Percentiles rank a stretch among this genome's conserved stretches.
phyloP scores from a whole-genome alignment of 805 yeast genomes.

The Pichia occidentalis region DNA sequence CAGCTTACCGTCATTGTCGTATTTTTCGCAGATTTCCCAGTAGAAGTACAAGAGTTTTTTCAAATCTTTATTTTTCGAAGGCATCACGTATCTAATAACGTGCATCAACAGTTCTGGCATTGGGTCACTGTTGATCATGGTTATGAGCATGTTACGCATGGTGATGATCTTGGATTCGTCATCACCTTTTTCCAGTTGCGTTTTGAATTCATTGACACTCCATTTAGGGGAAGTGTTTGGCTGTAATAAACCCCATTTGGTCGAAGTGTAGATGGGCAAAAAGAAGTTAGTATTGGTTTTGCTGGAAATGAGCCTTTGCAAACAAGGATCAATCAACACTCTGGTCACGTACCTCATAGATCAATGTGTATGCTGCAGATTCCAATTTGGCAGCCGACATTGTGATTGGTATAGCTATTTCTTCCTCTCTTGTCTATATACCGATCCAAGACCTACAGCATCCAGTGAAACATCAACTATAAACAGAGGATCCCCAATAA shows the following conservation, averaged over 20 bases:
- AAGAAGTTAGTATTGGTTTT: not conserved
- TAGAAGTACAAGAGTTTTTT: conserved; percentile 90
- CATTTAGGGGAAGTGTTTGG: conserved; percentile 59
- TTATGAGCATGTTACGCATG: conserved; percentile 79
- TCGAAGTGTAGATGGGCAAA: conserved; percentile 12
- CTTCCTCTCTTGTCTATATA: too few species aligned
- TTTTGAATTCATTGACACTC: conserved; percentile 66
- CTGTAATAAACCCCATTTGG: conserved; percentile 16
- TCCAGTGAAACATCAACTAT: too few species aligned
- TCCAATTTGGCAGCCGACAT: too few species aligned
- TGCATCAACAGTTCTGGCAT: conserved; percentile 94
- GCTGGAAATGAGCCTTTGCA: too few species aligned
- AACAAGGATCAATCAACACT: too few species aligned
- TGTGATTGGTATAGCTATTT: too few species aligned
- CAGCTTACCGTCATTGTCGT: conserved; percentile 81
- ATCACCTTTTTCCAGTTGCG: conserved; percentile 76
- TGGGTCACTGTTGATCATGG: conserved; percentile 88
- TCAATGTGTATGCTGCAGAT: conserved; percentile 62
- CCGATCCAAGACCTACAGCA: too few species aligned
- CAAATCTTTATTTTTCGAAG: conserved; percentile 82
- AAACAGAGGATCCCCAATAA: too few species aligned
- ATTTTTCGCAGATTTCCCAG: conserved; percentile 97
- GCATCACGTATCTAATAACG: conserved; percentile 95
- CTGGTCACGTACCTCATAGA: conserved; percentile 57
- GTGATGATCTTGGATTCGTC: conserved; percentile 85